Evolutionary conservation across 306 rosid species (phyloP).

Genomic region (Vicia faba): DNA sequence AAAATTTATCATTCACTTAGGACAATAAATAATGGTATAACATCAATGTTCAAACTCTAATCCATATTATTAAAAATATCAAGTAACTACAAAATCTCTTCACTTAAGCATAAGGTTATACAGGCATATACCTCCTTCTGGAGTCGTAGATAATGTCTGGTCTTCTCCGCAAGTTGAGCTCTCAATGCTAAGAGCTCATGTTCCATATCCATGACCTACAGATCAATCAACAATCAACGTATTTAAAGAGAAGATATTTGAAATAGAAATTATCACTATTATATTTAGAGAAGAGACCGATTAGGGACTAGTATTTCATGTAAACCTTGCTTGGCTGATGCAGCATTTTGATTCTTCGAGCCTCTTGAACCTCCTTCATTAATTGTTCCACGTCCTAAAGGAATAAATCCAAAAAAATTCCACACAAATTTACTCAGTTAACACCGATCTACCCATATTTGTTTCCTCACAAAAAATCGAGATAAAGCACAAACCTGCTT

Average conservation of each 20-base stretch:
- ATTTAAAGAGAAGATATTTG: too few species aligned
- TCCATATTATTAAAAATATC: constrained; percentile 18
- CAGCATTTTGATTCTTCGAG: constrained; percentile 97
- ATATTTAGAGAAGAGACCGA: too few species aligned
- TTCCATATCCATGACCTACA: constrained; percentile 99
- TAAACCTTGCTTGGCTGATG: constrained; percentile 98
- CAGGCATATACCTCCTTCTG: constrained; percentile 80
- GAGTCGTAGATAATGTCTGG: constrained; percentile 76
- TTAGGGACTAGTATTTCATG: constrained; percentile 10
- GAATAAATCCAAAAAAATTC: constrained; percentile 11
- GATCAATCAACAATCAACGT: constrained; percentile 31
- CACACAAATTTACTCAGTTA: constrained; percentile 8
- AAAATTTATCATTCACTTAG: constrained; percentile 15
- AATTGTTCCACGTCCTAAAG: constrained; percentile 87
- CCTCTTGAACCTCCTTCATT: constrained; percentile 99
- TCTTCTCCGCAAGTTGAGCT: constrained; percentile 84
- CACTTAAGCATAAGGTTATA: constrained; percentile 27
- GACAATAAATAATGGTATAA: constrained; percentile 8
- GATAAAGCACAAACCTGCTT: constrained; percentile 60
- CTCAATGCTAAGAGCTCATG: constrained; percentile 93
- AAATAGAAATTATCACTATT: too few species aligned
- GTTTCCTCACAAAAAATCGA: too few species aligned
- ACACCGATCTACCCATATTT: too few species aligned
- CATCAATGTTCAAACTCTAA: constrained; percentile 5
- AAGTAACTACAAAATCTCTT: constrained; percentile 10